Conservation (phyloP, 352 stramenopile genomes). For the Saprolegnia parasitica region DNA sequence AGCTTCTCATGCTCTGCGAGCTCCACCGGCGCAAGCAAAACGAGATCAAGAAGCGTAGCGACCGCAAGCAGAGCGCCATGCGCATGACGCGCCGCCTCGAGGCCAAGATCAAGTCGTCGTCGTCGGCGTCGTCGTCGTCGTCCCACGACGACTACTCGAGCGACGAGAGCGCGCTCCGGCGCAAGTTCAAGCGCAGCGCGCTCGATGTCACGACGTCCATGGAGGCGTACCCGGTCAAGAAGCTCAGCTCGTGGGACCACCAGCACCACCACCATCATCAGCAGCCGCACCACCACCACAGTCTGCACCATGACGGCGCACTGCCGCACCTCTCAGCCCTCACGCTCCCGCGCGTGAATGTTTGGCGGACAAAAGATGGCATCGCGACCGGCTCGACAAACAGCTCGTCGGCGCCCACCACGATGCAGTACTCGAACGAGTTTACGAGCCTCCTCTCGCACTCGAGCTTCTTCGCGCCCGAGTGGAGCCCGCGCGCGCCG, state of each 20-base stretch:
- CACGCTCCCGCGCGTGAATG: constrained; percentile 24
- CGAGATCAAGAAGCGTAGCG: constrained; percentile 80
- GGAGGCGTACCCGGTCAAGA: constrained; percentile 17
- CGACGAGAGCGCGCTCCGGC: neutral
- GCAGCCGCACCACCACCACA: neutral
- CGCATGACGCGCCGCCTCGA: constrained; percentile 27
- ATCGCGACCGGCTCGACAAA: constrained; percentile 15
- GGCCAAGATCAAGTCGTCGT: constrained; percentile 14
- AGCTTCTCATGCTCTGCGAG: constrained; percentile 69
- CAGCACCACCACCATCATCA: neutral
- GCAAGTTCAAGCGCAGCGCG: constrained; percentile 7
- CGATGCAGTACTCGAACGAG: constrained; percentile 1
- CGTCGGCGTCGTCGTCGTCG: neutral
- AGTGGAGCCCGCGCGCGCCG: constrained; percentile 12
- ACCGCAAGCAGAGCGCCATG: constrained; percentile 33
- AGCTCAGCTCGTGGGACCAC: constrained; percentile 20
- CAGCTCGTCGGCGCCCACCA: neutral
- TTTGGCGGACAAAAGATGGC: constrained; percentile 28
- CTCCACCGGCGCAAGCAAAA: constrained; percentile 80
- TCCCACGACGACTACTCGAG: neutral
- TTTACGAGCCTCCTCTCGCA: neutral
- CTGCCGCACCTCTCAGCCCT: neutral
- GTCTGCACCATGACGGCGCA: neutral
- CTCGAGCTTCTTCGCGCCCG: neutral
- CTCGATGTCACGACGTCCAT: neutral